Percentiles rank a stretch among this genome's conserved stretches.
Evolutionary conservation across 495 filamentous ascomycete genomes (phyloP).

Genomic region (Penicillium soppii): DNA sequence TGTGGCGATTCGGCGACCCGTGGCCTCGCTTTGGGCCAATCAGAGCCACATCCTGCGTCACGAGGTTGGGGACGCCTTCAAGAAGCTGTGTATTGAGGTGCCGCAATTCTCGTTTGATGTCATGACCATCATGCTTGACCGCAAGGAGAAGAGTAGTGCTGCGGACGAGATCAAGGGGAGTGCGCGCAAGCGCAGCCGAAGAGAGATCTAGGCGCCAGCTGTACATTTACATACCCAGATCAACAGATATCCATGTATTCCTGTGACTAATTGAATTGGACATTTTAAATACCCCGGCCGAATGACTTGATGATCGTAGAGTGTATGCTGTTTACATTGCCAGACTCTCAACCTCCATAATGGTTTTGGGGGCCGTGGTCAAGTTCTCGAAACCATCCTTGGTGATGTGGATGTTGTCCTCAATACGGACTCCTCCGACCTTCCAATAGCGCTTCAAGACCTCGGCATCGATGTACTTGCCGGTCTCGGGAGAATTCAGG

Average conservation of each 20-base stretch:
- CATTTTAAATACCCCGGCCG: too few relatives aligned
- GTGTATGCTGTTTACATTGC: constrained; percentile 16
- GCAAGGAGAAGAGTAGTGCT: constrained; percentile 55
- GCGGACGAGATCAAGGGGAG: constrained; percentile 30
- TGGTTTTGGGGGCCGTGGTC: constrained; percentile 71
- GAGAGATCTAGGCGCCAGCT: constrained; percentile 21
- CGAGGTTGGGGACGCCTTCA: constrained; percentile 81
- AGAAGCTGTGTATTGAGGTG: constrained; percentile 78
- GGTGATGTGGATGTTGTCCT: constrained; percentile 77
- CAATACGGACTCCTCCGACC: constrained; percentile 81
- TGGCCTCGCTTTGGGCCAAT: constrained; percentile 88
- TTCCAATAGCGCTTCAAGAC: constrained; percentile 84
- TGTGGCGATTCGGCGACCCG: constrained; percentile 70
- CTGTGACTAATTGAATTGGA: background rate
- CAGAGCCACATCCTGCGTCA: constrained; percentile 76
- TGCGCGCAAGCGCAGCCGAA: constrained; percentile 34
- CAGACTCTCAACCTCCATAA: constrained; percentile 64
- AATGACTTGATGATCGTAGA: background rate
- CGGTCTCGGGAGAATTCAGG: constrained; percentile 64
- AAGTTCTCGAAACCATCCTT: constrained; percentile 76
- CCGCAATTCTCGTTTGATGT: constrained; percentile 92
- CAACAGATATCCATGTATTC: background rate
- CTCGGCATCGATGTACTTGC: constrained; percentile 68
- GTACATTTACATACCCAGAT: background rate
- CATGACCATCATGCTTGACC: constrained; percentile 65